These are phyloP conservation scores for Tinospora cordifolia DNA, from an alignment of 164 flowering plant genomes.

Conservation along the genomic window DNA sequence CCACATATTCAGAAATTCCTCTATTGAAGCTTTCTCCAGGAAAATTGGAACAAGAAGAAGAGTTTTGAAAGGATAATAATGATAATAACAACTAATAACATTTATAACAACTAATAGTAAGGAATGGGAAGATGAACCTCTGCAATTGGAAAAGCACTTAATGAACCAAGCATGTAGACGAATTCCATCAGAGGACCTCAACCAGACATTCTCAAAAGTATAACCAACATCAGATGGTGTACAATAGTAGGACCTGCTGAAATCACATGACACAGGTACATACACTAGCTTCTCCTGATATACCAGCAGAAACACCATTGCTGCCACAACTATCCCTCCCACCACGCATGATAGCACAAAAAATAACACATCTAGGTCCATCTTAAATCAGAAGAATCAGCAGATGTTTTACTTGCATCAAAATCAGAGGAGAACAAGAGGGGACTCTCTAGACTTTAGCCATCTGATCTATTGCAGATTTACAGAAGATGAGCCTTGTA, in stretches of 20 bases:
- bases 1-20: constrained; percentile 1
- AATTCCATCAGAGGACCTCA: constrained; percentile 79
- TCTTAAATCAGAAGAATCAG: not conserved
- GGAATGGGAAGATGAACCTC: constrained; percentile 33
- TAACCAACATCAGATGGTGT: constrained; percentile 82
- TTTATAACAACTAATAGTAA: not conserved
- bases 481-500: not conserved
- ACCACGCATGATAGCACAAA: constrained; percentile 67
- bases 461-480: not conserved
- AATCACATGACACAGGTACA: constrained; percentile 87
- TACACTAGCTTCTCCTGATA: constrained; percentile 87
- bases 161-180: constrained; percentile 97
- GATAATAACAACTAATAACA: not conserved
- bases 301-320: constrained; percentile 76
- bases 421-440: not conserved
- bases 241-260: constrained; percentile 69
- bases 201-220: constrained; percentile 87
- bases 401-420: too few relatives aligned
- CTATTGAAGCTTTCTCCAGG: not conserved
- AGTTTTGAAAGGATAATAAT: not conserved
- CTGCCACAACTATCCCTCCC: constrained; percentile 76
- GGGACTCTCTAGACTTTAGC: not conserved
- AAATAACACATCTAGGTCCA: constrained; percentile 45
- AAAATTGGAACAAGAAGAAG: not conserved
- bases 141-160: constrained; percentile 78